Base-by-base conservation (phyloP, 139 green algal species). In the Haematococcus sp. region DNA sequence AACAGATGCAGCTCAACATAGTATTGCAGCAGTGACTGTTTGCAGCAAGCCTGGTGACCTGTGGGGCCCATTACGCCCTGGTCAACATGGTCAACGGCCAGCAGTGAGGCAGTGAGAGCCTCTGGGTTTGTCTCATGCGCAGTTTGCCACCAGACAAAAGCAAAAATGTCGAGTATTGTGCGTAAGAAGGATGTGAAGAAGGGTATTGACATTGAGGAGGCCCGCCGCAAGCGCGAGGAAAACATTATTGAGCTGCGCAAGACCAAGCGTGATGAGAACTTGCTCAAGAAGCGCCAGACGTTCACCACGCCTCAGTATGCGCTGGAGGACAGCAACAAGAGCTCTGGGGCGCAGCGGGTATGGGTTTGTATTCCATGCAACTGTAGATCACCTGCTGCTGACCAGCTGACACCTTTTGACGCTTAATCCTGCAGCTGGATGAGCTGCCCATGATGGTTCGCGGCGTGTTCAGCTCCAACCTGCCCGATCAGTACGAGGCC, bases 231-330 rank as follows among this genome's bases (percentile, higher is more conserved):
- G 89, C 87, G 96, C 20, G 96, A 98, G 83, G 93, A 98, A 70
- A 96, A 96, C 63, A 97, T 99, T 72, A 90, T 99, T 4, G 89
- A 97, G 80, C 90, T 98, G 73, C 87, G 96, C 44, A 98, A 98
- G 86, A 93, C 88, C 83, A 98, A 98, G 84, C 87, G 96, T 16
- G 94, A 99, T 88, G 96, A 99, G 81, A 97, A 93, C 75, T 71
- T 99, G 80, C 89, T 96, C 84, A 99, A 99, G 88, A 99, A 98
- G 87, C 86, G 96, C 19, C 86, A 86, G 66, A 89, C 91, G 11
- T 87, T 85, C 60, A 79, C 71, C 35, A 70, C 75, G 20, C 76
- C 84, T 30, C 73, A 73, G 51, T 74, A 68, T 64, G 79, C 73
- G 25, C 80, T 86, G 31, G 79, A 85, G 76, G 79, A 86, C 46